Base-by-base conservation (phyloP, 192 early-diverging fungal genomes). In the Backusella tarrabulga region DNA sequence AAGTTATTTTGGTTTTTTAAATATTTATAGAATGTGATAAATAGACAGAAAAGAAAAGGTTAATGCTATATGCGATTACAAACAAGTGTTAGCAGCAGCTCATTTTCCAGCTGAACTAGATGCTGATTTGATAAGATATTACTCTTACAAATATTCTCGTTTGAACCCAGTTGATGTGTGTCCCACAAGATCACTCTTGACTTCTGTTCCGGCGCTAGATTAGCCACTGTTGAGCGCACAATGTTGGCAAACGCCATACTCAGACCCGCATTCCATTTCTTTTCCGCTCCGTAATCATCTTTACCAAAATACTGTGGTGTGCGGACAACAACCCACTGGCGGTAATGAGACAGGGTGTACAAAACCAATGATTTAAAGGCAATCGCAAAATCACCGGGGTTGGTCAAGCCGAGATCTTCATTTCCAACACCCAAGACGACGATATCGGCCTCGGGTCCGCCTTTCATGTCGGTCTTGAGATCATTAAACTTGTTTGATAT, bases 351-450 rank as follows among this genome's bases (percentile, higher is more conserved):
- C 11, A 63, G 0, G 23, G 56, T 63, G 11, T 23, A 29, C 11
- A 63, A 63, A 9, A 63, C 2, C 3, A 63, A 29, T 63, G 56
- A 63, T 63, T 63, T 63, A 29, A 80, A 80, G 6, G 74, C 44
- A 11, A 66, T 32, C 12, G 68, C 68, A 63, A 77, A 77, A 9
- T 70, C 32, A 54, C 12, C 23, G 4, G 79, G 79, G 9, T 68
- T 52, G 5, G 52, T 29, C 3, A 71, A 52, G 14, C 68, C 56
- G 44, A 80, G 36, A 40, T 80, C 79, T 7, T 63, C 56, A 72
- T 67, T 80, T 34, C 79, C 79, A 6, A 80, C 46, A 2, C 68
- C 52, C 17, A 80, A 44, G 29, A 80, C 67, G 15, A 80, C 79
- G 19, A 80, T 14, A 71, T 80, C 74, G 8, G 79, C 70, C 19